Base-by-base conservation (phyloP, 805 yeast genomes). In the Kuraishia floccosa region DNA sequence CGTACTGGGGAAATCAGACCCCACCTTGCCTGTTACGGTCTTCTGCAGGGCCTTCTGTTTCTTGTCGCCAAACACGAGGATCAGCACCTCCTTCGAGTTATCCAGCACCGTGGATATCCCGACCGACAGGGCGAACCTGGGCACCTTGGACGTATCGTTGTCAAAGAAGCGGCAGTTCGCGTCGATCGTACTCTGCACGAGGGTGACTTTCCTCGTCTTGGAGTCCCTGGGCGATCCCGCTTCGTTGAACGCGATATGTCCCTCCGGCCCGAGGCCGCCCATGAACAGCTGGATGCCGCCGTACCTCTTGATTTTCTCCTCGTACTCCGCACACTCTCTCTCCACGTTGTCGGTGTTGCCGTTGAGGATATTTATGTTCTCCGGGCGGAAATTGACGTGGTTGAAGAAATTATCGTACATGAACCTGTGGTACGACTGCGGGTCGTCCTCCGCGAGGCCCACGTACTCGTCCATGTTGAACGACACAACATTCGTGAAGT, bases 381-480 rank as follows among this genome's bases (percentile, higher is more conserved):
- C 55, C 30, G 54, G 47, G 19, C 68, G 68, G 34, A 72, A 65
- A 45, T 72, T 72, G 38, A 72, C 54, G 37, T 70, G 76, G 47
- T 65, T 59, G 54, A 72, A 72, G 30, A 72, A 60, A 43, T 70
- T 64, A 35, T 68, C 54, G 47, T 55, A 55, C 78, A 72, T 72
- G 52, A 71, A 72, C 47, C 68, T 67, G 44, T 68, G 72, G 47
- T 72, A 72, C 18, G 72, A 65, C 44, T 71, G 75, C 17, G 54
- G 56, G 40, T 68, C 52, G 7, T 58, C 33, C 10, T 76, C 73
- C 6, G 46, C 43, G 21, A 72, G 49, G 1, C 72, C 71, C 28
- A 64, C 52, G 44, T 72, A 72, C 48, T 72, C 78, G 43, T 72
- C 78, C 77, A 71, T 72, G 48, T 72, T 71, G 54, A 72, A 72